These are phyloP conservation scores for Penicillium palitans DNA, from an alignment of 2,329 filamentous ascomycete species.

Conservation along the genomic window DNA sequence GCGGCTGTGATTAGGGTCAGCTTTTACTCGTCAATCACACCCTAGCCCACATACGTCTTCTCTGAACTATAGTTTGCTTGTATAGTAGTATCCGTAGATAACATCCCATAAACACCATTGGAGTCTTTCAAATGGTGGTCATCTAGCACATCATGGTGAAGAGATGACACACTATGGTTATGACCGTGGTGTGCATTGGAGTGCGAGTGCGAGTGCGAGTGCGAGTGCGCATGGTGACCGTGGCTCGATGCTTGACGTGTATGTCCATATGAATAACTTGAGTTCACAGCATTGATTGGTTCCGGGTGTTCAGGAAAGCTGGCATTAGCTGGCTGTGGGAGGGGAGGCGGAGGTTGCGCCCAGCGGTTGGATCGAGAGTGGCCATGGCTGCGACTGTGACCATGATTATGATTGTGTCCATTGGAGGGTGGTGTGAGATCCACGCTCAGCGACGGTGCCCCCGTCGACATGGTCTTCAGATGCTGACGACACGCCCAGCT, in stretches of 20 bases:
- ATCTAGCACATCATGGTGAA: constrained; percentile 13
- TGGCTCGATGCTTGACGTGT: constrained; percentile 25
- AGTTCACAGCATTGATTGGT: constrained; percentile 13
- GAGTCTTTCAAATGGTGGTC: neutral
- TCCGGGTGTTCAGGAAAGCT: constrained; percentile 21
- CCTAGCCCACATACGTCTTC: constrained; percentile 16
- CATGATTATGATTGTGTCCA: constrained; percentile 30
- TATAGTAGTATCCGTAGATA: neutral
- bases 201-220: constrained; percentile 43
- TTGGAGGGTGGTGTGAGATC: constrained; percentile 29
- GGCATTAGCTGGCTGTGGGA: constrained; percentile 26
- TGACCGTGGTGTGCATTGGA: constrained; percentile 35
- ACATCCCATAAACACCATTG: neutral
- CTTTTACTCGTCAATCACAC: constrained; percentile 16
- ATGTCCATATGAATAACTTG: constrained; percentile 28
- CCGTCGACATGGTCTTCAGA: constrained; percentile 36
- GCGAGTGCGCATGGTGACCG: constrained; percentile 39
- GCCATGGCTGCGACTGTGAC: constrained; percentile 31
- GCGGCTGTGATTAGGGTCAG: constrained; percentile 33
- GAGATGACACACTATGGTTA: constrained; percentile 24
- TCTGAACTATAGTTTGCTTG: constrained; percentile 7
- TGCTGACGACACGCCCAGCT: constrained; percentile 9
- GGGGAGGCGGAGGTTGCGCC: constrained; percentile 30
- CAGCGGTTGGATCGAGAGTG: constrained; percentile 38
- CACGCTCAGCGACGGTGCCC: constrained; percentile 31